A percentile compares a stretch with the other conserved stretches of the same genome.
Evolutionary conservation across 2,329 filamentous ascomycete species (phyloP).

Genomic region (Huntiella decipiens): DNA sequence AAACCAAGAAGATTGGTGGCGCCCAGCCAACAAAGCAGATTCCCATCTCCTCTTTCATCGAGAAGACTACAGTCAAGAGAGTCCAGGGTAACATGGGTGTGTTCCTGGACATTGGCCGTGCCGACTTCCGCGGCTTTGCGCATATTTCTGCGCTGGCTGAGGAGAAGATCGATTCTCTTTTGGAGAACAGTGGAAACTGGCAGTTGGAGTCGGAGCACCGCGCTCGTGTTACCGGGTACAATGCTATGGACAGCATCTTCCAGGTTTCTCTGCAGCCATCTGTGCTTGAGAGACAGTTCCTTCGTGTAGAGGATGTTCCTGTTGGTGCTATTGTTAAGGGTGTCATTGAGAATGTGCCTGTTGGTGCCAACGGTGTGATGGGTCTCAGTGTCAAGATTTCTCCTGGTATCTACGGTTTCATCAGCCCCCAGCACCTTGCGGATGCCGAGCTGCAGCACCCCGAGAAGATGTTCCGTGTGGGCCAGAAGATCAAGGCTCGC

Average conservation of each 20-base stretch:
- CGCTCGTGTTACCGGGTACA: constrained; percentile 72
- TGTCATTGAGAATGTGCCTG: constrained; percentile 65
- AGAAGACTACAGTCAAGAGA: constrained; percentile 59
- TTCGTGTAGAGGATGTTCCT: constrained; percentile 78
- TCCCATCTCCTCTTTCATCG: constrained; percentile 55
- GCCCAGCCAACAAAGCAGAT: constrained; percentile 37
- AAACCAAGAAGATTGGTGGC: constrained; percentile 23
- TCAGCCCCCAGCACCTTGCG: constrained; percentile 72
- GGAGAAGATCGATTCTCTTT: constrained; percentile 68
- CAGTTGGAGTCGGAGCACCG: constrained; percentile 61
- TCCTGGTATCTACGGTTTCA: constrained; percentile 74
- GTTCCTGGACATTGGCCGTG: constrained; percentile 48
- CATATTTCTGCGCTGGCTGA: constrained; percentile 90
- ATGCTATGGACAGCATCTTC: constrained; percentile 67
- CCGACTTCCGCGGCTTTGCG: constrained; percentile 63
- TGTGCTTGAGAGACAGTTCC: constrained; percentile 69
- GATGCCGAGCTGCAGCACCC: constrained; percentile 79
- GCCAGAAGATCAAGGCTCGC: constrained; percentile 64
- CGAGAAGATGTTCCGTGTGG: constrained; percentile 88
- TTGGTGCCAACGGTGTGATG: constrained; percentile 58
- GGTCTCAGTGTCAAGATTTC: constrained; percentile 70
- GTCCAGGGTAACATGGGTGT: constrained; percentile 67
- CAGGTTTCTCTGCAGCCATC: constrained; percentile 68
- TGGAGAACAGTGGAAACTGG: constrained; percentile 57
- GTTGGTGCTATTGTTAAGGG: constrained; percentile 66